phyloP scores from a whole-genome alignment of 2,329 filamentous ascomycete species.

The Fusarium drepaniforme region DNA sequence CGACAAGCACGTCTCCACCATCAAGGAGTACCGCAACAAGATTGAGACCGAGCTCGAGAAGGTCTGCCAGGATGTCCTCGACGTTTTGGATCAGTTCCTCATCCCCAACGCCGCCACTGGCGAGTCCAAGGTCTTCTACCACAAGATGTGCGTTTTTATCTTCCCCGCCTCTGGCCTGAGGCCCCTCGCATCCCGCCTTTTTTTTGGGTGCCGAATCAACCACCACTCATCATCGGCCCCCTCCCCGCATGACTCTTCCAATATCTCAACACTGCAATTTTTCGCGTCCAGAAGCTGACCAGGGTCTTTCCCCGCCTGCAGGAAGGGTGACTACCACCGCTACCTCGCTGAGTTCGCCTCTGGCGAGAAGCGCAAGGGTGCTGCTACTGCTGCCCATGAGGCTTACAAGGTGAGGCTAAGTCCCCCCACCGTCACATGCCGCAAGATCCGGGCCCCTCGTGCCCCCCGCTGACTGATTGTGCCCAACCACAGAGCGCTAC shows the following conservation, averaged over 20 bases:
- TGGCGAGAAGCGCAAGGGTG: conserved; percentile 90
- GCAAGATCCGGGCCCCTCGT: conserved; percentile 41
- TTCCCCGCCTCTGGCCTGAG: conserved; percentile 57
- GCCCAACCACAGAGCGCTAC: conserved; percentile 80
- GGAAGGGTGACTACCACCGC: conserved; percentile 98
- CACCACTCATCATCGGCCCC: conserved; percentile 15
- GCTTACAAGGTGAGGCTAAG: conserved; percentile 88
- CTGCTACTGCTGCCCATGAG: conserved; percentile 89
- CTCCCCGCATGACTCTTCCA: conserved; percentile 15
- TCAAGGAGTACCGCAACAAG: conserved; percentile 98
- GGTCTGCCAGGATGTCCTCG: conserved; percentile 97
- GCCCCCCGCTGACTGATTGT: conserved; percentile 27
- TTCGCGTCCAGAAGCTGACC: conserved; percentile 25
- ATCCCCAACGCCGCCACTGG: conserved; percentile 96
- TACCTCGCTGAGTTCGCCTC: conserved; percentile 95
- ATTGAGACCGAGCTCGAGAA: conserved; percentile 97
- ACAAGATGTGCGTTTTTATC: conserved; percentile 93
- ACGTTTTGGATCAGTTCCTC: conserved; percentile 91
- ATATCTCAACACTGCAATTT: conserved; percentile 5
- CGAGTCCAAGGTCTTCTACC: conserved; percentile 99
- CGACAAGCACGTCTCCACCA: conserved; percentile 92
- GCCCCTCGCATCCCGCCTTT: conserved; percentile 32
- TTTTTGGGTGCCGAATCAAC: conserved; percentile 23
- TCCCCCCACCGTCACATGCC: conserved; percentile 42
- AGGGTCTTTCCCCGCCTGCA: conserved; percentile 60